Percentiles rank a stretch among this genome's conserved stretches.
These are phyloP conservation scores for Thinopyrum obtusiflorum DNA, from an alignment of 202 grass and related monocot genomes.

Conservation along the genomic window DNA sequence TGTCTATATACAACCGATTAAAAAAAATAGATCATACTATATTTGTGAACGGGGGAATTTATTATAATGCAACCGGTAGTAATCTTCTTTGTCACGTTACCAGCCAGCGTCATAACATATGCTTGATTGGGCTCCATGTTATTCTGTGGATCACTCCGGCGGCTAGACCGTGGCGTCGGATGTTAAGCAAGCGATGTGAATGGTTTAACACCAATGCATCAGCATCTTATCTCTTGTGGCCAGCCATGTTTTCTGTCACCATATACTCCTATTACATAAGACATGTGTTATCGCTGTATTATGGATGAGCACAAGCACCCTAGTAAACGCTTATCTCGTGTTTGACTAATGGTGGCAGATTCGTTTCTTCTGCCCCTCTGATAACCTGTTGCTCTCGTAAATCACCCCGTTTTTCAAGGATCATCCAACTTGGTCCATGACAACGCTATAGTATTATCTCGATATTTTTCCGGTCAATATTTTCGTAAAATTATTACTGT, in stretches of 20 bases:
- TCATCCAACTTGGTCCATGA: constrained; percentile 6
- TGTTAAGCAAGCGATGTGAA: neutral
- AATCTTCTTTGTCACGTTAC: neutral
- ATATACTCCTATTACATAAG: too few species aligned
- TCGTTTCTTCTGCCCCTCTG: neutral
- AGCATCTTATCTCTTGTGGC: neutral
- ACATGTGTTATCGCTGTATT: neutral
- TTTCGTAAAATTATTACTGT: neutral
- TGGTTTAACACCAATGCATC: neutral
- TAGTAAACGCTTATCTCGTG: neutral
- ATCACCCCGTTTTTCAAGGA: neutral
- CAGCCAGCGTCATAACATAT: neutral
- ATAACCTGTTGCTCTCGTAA: neutral
- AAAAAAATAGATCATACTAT: too few species aligned
- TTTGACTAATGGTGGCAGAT: neutral
- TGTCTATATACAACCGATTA: too few species aligned
- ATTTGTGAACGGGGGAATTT: too few species aligned
- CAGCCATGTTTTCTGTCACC: neutral
- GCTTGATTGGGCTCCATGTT: neutral
- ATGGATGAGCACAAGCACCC: neutral
- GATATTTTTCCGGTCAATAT: neutral
- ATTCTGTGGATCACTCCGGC: neutral
- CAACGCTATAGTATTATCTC: neutral
- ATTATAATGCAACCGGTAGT: neutral
- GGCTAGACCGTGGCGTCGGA: neutral